These are phyloP conservation scores for Talaromyces pinophilus DNA, from an alignment of 2,329 filamentous ascomycete species.

Conservation along the genomic window DNA sequence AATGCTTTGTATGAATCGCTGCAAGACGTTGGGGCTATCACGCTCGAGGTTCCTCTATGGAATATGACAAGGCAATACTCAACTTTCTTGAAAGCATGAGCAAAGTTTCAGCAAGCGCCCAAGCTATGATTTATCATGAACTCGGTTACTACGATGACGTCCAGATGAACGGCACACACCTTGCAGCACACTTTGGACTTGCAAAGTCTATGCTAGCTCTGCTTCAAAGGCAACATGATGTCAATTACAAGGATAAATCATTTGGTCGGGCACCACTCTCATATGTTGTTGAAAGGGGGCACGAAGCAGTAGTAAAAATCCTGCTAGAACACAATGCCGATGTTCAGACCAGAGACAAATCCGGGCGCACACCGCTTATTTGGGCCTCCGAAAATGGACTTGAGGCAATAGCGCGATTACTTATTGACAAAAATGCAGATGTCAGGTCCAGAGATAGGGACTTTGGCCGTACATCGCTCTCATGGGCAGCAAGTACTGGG, in stretches of 20 bases:
- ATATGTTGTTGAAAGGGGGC: constrained; percentile 8
- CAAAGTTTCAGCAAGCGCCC: constrained; percentile 10
- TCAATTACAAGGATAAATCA: constrained; percentile 5
- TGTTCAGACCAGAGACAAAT: constrained; percentile 3
- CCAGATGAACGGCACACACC: constrained; percentile 9
- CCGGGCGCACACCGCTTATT: constrained; percentile 5
- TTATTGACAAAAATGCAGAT: constrained; percentile 9
- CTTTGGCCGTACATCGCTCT: constrained; percentile 18
- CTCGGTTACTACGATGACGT: constrained; percentile 19
- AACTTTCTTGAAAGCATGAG: background rate
- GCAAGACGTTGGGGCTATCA: constrained; percentile 31
- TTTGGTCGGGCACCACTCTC: constrained; percentile 18
- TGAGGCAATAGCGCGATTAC: background rate
- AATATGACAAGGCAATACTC: background rate
- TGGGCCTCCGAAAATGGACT: constrained; percentile 10
- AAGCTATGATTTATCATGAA: constrained; percentile 14
- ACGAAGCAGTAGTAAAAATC: constrained; percentile 8
- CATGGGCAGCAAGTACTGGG: background rate
- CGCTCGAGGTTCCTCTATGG: constrained; percentile 3
- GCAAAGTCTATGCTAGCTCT: constrained; percentile 4
- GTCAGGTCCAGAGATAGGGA: background rate
- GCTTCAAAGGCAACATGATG: background rate
- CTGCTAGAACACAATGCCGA: constrained; percentile 11
- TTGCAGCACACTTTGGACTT: constrained; percentile 22
- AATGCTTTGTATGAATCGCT: constrained; percentile 29